Percentiles rank a stretch among this genome's conserved stretches.
Evolutionary conservation across 441 rosid genomes (phyloP).

Genomic region (Erysimum pusillum): DNA sequence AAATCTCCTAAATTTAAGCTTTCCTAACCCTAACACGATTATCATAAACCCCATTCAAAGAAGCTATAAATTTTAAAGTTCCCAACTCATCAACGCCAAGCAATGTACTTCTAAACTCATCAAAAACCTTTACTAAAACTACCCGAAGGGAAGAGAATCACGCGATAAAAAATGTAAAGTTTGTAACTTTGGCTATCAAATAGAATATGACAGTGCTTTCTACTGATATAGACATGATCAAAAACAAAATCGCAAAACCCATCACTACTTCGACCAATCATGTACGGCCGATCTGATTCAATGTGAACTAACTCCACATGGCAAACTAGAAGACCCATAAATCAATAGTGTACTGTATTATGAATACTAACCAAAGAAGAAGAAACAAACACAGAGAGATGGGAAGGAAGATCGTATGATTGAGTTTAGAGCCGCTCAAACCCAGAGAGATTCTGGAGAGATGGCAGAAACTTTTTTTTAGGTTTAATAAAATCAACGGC

Average conservation of each 20-base stretch:
- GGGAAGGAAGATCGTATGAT: no score
- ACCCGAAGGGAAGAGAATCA: slow-evolving; percentile 34
- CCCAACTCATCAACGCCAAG: slow-evolving; percentile 37
- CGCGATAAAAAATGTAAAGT: slow-evolving; percentile 69
- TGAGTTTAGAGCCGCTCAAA: no score
- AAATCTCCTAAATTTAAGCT: slow-evolving; percentile 58
- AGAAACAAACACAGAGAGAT: no score
- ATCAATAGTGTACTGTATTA: slow-evolving; percentile 62
- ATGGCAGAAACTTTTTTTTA: no score
- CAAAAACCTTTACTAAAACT: slow-evolving; percentile 40
- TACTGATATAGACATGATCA: slow-evolving; percentile 64
- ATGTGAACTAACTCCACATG: slow-evolving; percentile 54
- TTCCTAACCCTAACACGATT: slow-evolving; percentile 62
- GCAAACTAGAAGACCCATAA: slow-evolving; percentile 59
- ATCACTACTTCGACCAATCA: slow-evolving; percentile 63
- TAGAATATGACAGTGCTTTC: slow-evolving; percentile 77
- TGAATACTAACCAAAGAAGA: slow-evolving; percentile 48
- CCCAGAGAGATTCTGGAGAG: no score
- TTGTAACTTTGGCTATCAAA: slow-evolving; percentile 61
- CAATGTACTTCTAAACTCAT: slow-evolving; percentile 58
- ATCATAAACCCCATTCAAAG: slow-evolving; percentile 74
- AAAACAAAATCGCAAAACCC: slow-evolving; percentile 60
- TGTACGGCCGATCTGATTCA: slow-evolving; percentile 66
- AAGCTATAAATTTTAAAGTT: slow-evolving; percentile 44
- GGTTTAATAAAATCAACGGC: no score